Evolutionary conservation across 495 filamentous ascomycete species (phyloP).

Genomic region (Aspergillus coremiiformis): DNA sequence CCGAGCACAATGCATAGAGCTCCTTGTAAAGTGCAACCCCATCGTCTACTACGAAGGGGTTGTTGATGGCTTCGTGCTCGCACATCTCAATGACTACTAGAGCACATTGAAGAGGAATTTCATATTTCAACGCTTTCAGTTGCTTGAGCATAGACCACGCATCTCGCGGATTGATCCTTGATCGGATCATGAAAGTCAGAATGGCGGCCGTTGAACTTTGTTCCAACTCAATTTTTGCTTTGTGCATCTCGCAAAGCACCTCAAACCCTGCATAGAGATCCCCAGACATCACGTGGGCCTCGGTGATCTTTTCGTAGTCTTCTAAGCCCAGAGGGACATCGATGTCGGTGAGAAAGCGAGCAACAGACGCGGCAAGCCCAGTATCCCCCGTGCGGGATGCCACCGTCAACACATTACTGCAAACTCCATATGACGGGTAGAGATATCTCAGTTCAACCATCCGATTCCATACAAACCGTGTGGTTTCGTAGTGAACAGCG

Average conservation of each 20-base stretch:
- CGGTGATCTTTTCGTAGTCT: constrained; percentile 72
- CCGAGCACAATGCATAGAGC: constrained; percentile 52
- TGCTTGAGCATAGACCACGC: constrained; percentile 49
- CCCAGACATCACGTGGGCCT: constrained; percentile 52
- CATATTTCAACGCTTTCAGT: constrained; percentile 29
- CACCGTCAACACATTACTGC: constrained; percentile 57
- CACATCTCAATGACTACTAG: constrained; percentile 28
- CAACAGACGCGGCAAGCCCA: constrained; percentile 42
- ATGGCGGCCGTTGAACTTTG: constrained; percentile 53
- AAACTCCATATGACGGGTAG: constrained; percentile 57
- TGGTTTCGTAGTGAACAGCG: constrained; percentile 46
- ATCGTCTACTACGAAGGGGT: constrained; percentile 29
- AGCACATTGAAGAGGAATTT: constrained; percentile 28
- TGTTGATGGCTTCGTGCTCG: constrained; percentile 19
- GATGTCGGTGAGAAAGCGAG: constrained; percentile 36
- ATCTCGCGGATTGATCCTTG: constrained; percentile 24
- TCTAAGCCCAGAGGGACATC: constrained; percentile 45
- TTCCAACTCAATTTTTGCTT: constrained; percentile 46
- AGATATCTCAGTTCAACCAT: constrained; percentile 51
- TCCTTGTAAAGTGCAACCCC: constrained; percentile 66
- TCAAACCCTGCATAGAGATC: constrained; percentile 51
- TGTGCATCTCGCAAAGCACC: constrained; percentile 61
- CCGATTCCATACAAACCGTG: constrained; percentile 55
- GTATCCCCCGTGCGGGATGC: constrained; percentile 60
- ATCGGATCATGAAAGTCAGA: constrained; percentile 32